These are phyloP conservation scores for Didymella pinodella DNA, from an alignment of 2,329 filamentous ascomycete genomes.

Conservation along the genomic window DNA sequence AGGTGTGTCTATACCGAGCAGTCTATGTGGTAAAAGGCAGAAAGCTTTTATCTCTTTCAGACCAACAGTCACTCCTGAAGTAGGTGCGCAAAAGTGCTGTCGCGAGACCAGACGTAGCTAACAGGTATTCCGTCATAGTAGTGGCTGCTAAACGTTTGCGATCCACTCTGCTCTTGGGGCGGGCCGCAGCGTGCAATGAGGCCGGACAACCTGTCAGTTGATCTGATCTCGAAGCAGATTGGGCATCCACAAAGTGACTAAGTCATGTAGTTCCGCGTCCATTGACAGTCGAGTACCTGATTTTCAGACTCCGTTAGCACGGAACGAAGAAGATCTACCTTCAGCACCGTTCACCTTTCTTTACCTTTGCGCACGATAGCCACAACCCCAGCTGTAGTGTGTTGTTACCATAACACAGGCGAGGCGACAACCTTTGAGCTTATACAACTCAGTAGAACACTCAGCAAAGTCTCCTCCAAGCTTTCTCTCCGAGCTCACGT, in stretches of 20 bases:
- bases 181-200: slow-evolving; percentile 21
- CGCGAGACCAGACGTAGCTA: slow-evolving; percentile 1
- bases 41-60: neutral
- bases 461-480: neutral
- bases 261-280: slow-evolving; percentile 12
- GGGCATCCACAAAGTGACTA: slow-evolving; percentile 21
- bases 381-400: neutral
- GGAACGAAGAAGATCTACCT: neutral
- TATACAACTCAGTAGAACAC: neutral
- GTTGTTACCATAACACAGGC: neutral
- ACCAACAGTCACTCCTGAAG: neutral
- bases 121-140: slow-evolving; percentile 15
- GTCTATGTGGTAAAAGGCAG: neutral
- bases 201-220: slow-evolving; percentile 17
- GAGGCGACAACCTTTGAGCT: neutral
- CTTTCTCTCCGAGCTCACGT: neutral
- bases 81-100: neutral
- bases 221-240: slow-evolving; percentile 13
- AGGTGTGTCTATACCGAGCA: too few species aligned
- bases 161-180: slow-evolving; percentile 20
- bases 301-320: slow-evolving; percentile 6
- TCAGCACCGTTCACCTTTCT: neutral
- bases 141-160: slow-evolving; percentile 17
- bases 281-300: neutral
- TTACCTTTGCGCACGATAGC: neutral